phyloP scores from a whole-genome alignment of 2,329 filamentous ascomycete species.

The Neonectria punicea region DNA sequence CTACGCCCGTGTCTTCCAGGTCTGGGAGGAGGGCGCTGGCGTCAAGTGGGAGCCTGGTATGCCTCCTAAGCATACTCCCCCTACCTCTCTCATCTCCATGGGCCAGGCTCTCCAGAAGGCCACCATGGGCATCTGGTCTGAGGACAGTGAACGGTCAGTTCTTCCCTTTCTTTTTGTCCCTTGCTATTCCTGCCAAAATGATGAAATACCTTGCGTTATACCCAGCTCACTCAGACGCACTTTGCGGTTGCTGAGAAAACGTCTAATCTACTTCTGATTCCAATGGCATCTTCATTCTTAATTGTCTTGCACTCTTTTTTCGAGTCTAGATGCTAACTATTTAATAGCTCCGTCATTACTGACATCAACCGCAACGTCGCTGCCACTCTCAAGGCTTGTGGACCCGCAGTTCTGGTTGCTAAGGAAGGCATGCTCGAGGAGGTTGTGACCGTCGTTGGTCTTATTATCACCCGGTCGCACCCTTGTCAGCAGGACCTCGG shows the following conservation, averaged over 20 bases:
- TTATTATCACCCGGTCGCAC: constrained; percentile 90
- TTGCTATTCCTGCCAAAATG: constrained; percentile 61
- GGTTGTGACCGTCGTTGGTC: constrained; percentile 77
- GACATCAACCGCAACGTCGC: constrained; percentile 96
- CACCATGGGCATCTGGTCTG: constrained; percentile 86
- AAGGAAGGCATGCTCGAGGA: constrained; percentile 76
- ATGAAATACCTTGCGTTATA: constrained; percentile 92
- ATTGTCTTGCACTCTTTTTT: constrained; percentile 33
- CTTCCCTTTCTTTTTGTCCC: constrained; percentile 47
- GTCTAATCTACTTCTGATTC: constrained; percentile 55
- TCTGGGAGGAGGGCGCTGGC: constrained; percentile 79
- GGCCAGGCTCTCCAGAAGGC: constrained; percentile 86
- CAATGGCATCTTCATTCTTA: constrained; percentile 37
- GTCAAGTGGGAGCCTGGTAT: constrained; percentile 91
- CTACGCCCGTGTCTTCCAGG: constrained; percentile 89
- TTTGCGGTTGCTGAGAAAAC: constrained; percentile 90
- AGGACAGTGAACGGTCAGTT: constrained; percentile 93
- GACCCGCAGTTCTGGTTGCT: constrained; percentile 83
- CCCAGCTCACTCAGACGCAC: constrained; percentile 99
- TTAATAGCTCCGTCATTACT: constrained; percentile 80
- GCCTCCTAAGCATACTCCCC: constrained; percentile 83
- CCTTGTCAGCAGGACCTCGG: constrained; percentile 92
- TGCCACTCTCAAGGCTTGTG: constrained; percentile 89
- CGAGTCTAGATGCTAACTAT: constrained; percentile 53
- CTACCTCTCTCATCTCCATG: constrained; percentile 82